Percentiles rank a stretch among this genome's conserved stretches.
Conservation (phyloP, 768 basidiomycete species). For the Boletus pseudo-olivaceus region DNA sequence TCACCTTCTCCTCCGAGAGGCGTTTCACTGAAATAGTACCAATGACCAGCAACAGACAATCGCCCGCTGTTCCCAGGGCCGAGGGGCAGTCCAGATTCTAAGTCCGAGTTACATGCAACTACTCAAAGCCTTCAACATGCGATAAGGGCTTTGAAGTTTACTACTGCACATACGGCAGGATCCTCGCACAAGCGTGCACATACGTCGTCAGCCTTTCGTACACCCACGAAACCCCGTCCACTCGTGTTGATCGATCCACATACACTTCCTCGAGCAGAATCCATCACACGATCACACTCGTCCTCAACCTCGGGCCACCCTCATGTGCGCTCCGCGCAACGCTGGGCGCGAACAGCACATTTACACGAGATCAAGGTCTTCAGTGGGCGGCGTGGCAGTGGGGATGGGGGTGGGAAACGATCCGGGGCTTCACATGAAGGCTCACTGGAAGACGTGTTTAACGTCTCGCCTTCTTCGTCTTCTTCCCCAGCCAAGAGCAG, state of each 20-base stretch:
- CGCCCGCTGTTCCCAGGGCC: background rate
- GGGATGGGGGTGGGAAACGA: constrained; percentile 2
- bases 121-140: background rate
- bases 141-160: background rate
- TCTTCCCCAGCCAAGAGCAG: background rate
- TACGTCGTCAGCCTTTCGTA: constrained; percentile 11
- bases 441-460: constrained; percentile 17
- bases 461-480: background rate
- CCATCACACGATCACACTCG: constrained; percentile 22
- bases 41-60: background rate
- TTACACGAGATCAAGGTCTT: constrained; percentile 54
- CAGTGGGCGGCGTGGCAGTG: constrained; percentile 12
- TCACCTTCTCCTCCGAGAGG: background rate
- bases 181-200: constrained; percentile 9
- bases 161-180: background rate
- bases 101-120: background rate
- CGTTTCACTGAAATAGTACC: background rate
- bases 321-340: constrained; percentile 39
- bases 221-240: constrained; percentile 20
- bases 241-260: constrained; percentile 20
- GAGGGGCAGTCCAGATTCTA: background rate
- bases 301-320: constrained; percentile 16
- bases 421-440: background rate
- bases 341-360: constrained; percentile 66
- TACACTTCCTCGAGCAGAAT: constrained; percentile 18